Conservation (phyloP, 176 grass and related monocot species). For the Neostapfia colusana region DNA sequence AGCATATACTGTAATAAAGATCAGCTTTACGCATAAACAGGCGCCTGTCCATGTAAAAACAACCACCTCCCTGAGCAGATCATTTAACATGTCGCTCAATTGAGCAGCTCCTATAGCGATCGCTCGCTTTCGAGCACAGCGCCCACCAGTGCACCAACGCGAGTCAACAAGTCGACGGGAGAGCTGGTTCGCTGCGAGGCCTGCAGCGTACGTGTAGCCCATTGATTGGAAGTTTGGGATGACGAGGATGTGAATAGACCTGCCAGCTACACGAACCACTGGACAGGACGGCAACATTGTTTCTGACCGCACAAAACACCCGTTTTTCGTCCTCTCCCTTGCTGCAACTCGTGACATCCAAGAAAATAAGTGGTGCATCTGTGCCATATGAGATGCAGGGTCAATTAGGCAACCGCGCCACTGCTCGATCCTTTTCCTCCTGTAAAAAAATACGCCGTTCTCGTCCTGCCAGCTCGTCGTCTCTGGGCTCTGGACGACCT, state of each 20-base stretch:
- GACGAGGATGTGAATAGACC: not conserved
- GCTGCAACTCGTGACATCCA: not conserved
- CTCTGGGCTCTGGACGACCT: too few species aligned
- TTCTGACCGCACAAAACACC: not conserved
- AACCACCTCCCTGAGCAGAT: not conserved
- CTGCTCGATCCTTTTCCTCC: not conserved
- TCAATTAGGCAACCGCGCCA: slow-evolving; percentile 6
- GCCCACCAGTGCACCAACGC: not conserved
- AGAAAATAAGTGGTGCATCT: not conserved
- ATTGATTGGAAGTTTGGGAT: not conserved
- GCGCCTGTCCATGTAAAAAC: not conserved
- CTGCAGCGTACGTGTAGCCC: not conserved
- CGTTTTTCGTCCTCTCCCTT: not conserved
- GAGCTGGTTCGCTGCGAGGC: not conserved
- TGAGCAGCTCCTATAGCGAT: not conserved
- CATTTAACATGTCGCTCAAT: not conserved
- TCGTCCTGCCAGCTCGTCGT: not conserved
- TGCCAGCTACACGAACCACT: not conserved
- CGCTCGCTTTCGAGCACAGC: not conserved
- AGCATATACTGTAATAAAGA: not conserved
- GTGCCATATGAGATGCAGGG: not conserved
- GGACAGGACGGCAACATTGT: not conserved
- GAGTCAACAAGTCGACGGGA: slow-evolving; percentile 16
- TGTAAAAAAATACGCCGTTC: not conserved
- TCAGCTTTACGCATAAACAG: slow-evolving; percentile 15